Evolutionary conservation across 768 basidiomycete genomes (phyloP).

Genomic region (Lentinula detonsa): DNA sequence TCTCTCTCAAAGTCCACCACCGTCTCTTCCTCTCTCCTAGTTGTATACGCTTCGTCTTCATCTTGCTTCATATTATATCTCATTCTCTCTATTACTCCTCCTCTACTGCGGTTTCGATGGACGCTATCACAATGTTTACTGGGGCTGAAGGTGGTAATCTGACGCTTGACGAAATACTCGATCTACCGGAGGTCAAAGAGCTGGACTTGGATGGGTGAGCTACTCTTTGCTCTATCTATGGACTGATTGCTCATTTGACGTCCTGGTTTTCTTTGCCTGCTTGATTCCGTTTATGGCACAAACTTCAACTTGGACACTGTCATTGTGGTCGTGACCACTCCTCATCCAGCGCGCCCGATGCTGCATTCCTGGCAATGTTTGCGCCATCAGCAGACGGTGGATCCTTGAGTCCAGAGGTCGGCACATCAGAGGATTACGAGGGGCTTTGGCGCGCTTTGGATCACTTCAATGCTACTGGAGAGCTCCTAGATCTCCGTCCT

Average conservation of each 20-base stretch:
- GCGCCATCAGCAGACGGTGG: too few relatives aligned
- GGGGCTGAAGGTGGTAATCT: neutral
- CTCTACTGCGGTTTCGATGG: neutral
- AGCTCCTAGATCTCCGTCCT: neutral
- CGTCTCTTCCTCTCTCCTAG: neutral
- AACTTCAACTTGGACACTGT: too few relatives aligned
- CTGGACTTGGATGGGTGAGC: neutral
- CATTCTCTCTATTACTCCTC: neutral
- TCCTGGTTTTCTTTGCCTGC: neutral
- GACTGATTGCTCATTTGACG: neutral
- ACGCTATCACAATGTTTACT: neutral
- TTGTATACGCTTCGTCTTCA: neutral
- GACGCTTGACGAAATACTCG: neutral
- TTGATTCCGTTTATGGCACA: neutral
- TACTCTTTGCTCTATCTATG: neutral
- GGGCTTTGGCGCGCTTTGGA: neutral
- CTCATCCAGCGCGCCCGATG: neutral
- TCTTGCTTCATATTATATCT: neutral
- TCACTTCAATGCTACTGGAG: neutral
- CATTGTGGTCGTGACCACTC: too few relatives aligned
- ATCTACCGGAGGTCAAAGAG: neutral
- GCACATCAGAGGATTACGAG: too few relatives aligned
- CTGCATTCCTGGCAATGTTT: neutral
- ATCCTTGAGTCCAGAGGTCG: too few relatives aligned
- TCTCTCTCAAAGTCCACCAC: neutral